Evolutionary conservation across 2,329 filamentous ascomycete genomes (phyloP).

Genomic region (Ophiostoma perfectum): DNA sequence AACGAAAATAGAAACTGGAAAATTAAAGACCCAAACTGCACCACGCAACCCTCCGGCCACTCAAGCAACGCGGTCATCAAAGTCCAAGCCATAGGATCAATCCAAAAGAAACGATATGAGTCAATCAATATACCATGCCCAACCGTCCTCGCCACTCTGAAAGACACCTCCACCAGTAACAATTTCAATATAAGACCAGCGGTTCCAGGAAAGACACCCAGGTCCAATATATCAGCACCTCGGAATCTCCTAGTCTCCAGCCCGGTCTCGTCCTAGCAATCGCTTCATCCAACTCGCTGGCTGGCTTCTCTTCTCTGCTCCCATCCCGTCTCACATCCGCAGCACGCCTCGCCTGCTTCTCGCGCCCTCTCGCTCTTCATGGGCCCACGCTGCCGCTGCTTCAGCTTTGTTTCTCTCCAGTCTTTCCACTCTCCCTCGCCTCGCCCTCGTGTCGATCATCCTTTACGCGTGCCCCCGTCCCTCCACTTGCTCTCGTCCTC

Average conservation of each 20-base stretch:
- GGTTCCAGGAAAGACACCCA: background rate
- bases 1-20: no score
- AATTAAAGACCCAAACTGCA: no score
- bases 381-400: background rate
- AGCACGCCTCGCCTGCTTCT: background rate
- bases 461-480: background rate
- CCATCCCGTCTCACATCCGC: background rate
- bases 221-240: background rate
- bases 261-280: background rate
- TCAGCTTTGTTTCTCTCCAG: conserved; percentile 9
- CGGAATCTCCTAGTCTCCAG: background rate
- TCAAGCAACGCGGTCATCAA: no score
- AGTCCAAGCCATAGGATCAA: no score
- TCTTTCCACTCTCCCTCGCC: conserved; percentile 8
- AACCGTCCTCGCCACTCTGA: background rate
- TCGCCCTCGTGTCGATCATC: conserved; percentile 16
- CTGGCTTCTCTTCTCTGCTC: no score
- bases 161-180: background rate
- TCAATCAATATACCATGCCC: background rate
- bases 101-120: background rate
- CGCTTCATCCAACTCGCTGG: background rate
- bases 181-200: conserved; percentile 11
- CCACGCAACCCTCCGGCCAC: no score
- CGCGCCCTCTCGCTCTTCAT: background rate
- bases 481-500: background rate